phyloP scores from a whole-genome alignment of 176 grass and related monocot genomes.

The Phoenix roebelenii region DNA sequence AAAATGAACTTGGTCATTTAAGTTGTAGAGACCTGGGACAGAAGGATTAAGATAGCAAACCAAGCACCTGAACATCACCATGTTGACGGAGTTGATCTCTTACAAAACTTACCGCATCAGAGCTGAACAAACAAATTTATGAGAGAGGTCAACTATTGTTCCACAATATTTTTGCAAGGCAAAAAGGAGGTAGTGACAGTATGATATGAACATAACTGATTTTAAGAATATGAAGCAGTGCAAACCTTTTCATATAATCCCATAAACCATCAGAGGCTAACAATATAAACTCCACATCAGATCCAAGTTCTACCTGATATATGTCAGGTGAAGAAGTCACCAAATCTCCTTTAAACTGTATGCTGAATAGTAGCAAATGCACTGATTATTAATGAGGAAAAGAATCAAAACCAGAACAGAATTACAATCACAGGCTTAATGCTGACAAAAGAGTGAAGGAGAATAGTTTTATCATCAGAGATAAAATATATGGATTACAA shows the following conservation, averaged over 20 bases:
- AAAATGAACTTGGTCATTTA: conserved; percentile 1
- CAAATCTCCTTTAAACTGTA: conserved; percentile 77
- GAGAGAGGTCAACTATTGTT: conserved; percentile 16
- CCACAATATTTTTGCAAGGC: too few species aligned
- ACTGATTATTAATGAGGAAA: not conserved
- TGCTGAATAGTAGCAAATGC: conserved; percentile 34
- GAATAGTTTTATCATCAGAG: too few species aligned
- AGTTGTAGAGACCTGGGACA: conserved; percentile 1
- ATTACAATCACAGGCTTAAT: too few species aligned
- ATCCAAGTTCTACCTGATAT: conserved; percentile 65
- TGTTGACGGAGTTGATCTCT: conserved; percentile 85
- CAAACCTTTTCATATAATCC: conserved; percentile 93
- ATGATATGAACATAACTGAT: too few species aligned
- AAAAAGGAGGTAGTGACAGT: too few species aligned
- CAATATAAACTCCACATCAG: conserved; percentile 73
- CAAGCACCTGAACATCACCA: conserved; percentile 83
- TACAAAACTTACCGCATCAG: conserved; percentile 64
- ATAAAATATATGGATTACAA: too few species aligned
- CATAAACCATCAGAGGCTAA: conserved; percentile 94
- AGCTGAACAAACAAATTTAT: conserved; percentile 43
- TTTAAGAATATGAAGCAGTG: not conserved
- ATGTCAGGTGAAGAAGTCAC: conserved; percentile 65
- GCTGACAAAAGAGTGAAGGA: too few species aligned
- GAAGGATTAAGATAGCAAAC: conserved; percentile 6
- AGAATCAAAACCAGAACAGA: not conserved